Percentiles rank a stretch among this genome's conserved stretches.
These are phyloP conservation scores for Globisporangium parvum DNA, from an alignment of 352 stramenopile genomes.

Conservation along the genomic window DNA sequence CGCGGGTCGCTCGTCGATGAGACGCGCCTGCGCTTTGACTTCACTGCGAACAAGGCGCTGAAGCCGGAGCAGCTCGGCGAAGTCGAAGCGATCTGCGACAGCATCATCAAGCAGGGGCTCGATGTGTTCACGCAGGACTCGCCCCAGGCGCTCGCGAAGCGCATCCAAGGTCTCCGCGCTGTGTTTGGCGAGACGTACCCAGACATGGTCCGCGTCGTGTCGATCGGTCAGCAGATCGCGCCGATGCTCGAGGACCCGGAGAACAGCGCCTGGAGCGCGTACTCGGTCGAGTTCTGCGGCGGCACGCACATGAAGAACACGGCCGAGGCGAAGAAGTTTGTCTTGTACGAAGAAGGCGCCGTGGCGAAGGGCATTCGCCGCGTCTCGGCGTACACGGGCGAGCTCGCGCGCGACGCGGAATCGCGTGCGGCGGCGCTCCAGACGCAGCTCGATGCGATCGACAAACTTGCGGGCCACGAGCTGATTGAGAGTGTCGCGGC, in stretches of 20 bases:
- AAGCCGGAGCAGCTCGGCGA: constrained; percentile 85
- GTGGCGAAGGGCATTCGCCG: constrained; percentile 97
- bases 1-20: constrained; percentile 96
- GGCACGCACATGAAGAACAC: constrained; percentile 98
- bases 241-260: constrained; percentile 82
- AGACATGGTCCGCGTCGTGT: constrained; percentile 97
- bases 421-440: constrained; percentile 78
- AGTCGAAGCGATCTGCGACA: constrained; percentile 84
- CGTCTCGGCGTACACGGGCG: constrained; percentile 92
- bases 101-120: constrained; percentile 87
- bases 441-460: constrained; percentile 66
- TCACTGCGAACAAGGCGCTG: constrained; percentile 95
- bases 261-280: constrained; percentile 87
- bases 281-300: constrained; percentile 98
- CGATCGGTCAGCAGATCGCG: constrained; percentile 84
- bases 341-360: constrained; percentile 95
- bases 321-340: constrained; percentile 94
- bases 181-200: constrained; percentile 99
- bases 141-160: constrained; percentile 90
- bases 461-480: constrained; percentile 59
- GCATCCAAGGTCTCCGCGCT: constrained; percentile 94
- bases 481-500: constrained; percentile 87
- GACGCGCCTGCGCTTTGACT: constrained; percentile 98
- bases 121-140: constrained; percentile 91
- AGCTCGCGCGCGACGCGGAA: constrained; percentile 84